Conservation (phyloP, 805 yeast genomes). For the Komagataella kurtzmanii region DNA sequence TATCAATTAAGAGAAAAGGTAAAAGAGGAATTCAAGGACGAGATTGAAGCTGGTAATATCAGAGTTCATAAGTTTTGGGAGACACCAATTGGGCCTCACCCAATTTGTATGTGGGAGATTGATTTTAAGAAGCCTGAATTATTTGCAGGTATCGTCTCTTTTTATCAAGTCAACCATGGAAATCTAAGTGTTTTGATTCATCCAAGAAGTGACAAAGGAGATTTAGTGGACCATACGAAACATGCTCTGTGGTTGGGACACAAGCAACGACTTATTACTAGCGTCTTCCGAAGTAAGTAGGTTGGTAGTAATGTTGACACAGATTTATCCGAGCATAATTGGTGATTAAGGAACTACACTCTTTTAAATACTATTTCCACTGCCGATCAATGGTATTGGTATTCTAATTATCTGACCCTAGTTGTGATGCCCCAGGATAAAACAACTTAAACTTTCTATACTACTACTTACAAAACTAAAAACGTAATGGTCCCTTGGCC, state of each 20-base stretch:
- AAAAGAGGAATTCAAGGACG: slow-evolving; percentile 5
- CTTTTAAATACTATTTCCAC: too few species aligned
- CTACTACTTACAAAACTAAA: neutral
- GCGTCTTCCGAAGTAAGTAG: neutral
- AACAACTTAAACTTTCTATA: neutral
- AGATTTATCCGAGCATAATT: too few species aligned
- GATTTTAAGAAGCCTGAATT: slow-evolving; percentile 34
- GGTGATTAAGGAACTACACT: too few species aligned
- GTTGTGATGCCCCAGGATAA: too few species aligned
- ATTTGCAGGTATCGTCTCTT: slow-evolving; percentile 31
- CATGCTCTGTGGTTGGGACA: slow-evolving; percentile 46
- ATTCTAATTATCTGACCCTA: too few species aligned
- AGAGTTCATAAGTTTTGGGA: slow-evolving; percentile 32
- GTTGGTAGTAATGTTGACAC: too few species aligned
- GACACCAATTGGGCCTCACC: slow-evolving; percentile 44
- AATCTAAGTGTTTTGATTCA: slow-evolving; percentile 38
- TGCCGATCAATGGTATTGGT: too few species aligned
- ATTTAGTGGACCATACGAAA: slow-evolving; percentile 33
- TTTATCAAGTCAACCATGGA: slow-evolving; percentile 40
- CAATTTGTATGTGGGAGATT: slow-evolving; percentile 42
- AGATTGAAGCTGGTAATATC: slow-evolving; percentile 23
- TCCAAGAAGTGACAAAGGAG: slow-evolving; percentile 30
- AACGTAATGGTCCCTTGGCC: slow-evolving; percentile 20
- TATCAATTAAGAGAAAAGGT: slow-evolving; percentile 11
- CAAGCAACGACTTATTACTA: slow-evolving; percentile 8